phyloP scores from a whole-genome alignment of 352 stramenopile genomes.

The Pythium brachiatum region DNA sequence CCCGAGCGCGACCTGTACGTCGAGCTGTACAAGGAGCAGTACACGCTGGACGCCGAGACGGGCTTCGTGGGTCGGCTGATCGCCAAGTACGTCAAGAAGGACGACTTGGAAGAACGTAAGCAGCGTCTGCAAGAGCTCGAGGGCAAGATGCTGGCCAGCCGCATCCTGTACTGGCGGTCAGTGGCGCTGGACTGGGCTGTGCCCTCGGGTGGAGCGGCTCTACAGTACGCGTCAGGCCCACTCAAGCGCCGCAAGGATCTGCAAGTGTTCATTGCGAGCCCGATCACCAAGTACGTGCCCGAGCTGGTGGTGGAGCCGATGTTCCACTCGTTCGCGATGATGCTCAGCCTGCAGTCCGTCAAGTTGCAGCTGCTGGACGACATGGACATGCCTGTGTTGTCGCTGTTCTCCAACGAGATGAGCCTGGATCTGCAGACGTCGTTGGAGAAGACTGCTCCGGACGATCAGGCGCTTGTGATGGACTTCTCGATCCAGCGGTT shows the following conservation, averaged over 20 bases:
- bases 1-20: slow-evolving; percentile 59
- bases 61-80: slow-evolving; percentile 40
- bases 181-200: slow-evolving; percentile 63
- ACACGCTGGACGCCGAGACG: slow-evolving; percentile 50
- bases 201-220: slow-evolving; percentile 45
- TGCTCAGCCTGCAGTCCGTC: slow-evolving; percentile 49
- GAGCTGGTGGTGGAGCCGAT: slow-evolving; percentile 41
- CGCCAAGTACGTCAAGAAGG: slow-evolving; percentile 40
- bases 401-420: slow-evolving; percentile 55
- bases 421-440: slow-evolving; percentile 42
- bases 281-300: slow-evolving; percentile 61
- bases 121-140: slow-evolving; percentile 53
- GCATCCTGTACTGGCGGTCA: slow-evolving; percentile 59
- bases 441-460: slow-evolving; percentile 40
- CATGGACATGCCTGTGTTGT: slow-evolving; percentile 43
- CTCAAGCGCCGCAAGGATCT: slow-evolving; percentile 51
- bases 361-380: slow-evolving; percentile 53
- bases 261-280: slow-evolving; percentile 58
- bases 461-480: slow-evolving; percentile 38
- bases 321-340: slow-evolving; percentile 57
- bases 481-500: slow-evolving; percentile 62
- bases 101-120: slow-evolving; percentile 36
- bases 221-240: slow-evolving; percentile 46
- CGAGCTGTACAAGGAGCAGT: slow-evolving; percentile 52
- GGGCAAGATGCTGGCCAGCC: slow-evolving; percentile 49